A percentile compares a stretch with the other conserved stretches of the same genome.
These are phyloP conservation scores for Micractinium conductrix DNA, from an alignment of 139 green algal species.

Conservation along the genomic window DNA sequence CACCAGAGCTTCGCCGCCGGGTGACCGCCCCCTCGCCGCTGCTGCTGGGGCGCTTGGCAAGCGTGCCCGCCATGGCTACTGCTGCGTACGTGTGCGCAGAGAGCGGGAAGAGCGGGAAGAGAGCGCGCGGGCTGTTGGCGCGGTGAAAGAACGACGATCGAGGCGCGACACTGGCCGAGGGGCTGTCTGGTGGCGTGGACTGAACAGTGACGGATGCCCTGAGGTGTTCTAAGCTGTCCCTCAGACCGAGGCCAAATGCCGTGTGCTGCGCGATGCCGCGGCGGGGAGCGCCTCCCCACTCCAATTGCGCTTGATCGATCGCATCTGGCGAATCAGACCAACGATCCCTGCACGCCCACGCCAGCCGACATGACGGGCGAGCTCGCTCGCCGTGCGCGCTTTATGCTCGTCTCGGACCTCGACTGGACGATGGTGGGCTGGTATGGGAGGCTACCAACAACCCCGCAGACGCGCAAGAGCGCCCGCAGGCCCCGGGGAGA, in stretches of 20 bases:
- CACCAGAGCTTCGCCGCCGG: slow-evolving; percentile 19
- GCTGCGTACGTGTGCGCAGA: no score
- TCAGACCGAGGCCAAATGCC: no score
- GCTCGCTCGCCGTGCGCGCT: slow-evolving; percentile 39
- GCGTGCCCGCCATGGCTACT: slow-evolving; percentile 7
- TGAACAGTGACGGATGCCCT: neutral
- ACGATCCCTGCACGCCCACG: neutral
- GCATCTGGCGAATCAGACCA: neutral
- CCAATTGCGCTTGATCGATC: neutral
- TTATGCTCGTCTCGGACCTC: slow-evolving; percentile 89
- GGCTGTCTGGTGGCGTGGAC: neutral
- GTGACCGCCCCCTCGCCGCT: slow-evolving; percentile 1
- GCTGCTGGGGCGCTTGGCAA: slow-evolving; percentile 7
- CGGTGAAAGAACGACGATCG: neutral
- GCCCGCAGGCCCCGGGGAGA: no score
- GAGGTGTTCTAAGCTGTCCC: neutral
- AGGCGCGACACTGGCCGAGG: no score
- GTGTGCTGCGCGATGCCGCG: no score
- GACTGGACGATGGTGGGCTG: slow-evolving; percentile 92
- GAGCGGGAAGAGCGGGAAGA: no score
- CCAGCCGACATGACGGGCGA: slow-evolving; percentile 26
- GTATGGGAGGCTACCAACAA: no score
- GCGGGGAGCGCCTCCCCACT: no score
- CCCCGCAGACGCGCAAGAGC: no score
- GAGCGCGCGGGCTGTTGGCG: neutral